Evolutionary conservation across 768 basidiomycete species (phyloP), one percentile per base, ranked within the genome.

Genomic region (Podaxis sp.): DNA sequence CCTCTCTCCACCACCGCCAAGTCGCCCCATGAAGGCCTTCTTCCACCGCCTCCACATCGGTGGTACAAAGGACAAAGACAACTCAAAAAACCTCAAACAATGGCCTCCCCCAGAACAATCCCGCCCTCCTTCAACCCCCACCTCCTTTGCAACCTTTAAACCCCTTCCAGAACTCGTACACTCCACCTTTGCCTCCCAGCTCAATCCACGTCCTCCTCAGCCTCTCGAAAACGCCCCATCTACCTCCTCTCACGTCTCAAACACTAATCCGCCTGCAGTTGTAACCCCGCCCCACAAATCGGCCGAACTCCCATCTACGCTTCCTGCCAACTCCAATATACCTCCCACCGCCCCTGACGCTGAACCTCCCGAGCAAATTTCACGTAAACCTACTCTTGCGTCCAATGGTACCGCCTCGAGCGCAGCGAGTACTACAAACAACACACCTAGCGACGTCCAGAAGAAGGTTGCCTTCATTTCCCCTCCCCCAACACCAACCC

Each of bases 401-500:
- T 68, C 63, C 40, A 59, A 58, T 63, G 67, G 37, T 19, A 62
- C 61, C 41, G 7, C 55, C 24, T 66, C 72, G 17, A 61, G 69
- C 33, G 68, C 65, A 43, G 69, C 71, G 7, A 66, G 65, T 49
- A 60, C 70, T 27, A 68, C 64, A 40, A 71, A 70, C 8, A 66
- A 66, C 43, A 68, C 71, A 24, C 63, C 72, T 52, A 73, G 73
- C 64, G 88, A 89, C 66, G 78, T 84, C 36, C 85, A 84, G 70
- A 94, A 94, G 80, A 93, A 93, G 76, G 93, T 94, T 50, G 93
- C 91, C 27, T 94, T 94, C 76, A 82, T 90, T 68, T 91, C 91
- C 29, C 91, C 91, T 54, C 85, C 89, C 22, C 89, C 87, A 27
- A 89, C 90, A 13, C 89, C 89, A 29, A 88, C 87, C 0, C 86